Evolutionary conservation across 306 rosid genomes (phyloP).

Genomic region (Prunus campanulata): DNA sequence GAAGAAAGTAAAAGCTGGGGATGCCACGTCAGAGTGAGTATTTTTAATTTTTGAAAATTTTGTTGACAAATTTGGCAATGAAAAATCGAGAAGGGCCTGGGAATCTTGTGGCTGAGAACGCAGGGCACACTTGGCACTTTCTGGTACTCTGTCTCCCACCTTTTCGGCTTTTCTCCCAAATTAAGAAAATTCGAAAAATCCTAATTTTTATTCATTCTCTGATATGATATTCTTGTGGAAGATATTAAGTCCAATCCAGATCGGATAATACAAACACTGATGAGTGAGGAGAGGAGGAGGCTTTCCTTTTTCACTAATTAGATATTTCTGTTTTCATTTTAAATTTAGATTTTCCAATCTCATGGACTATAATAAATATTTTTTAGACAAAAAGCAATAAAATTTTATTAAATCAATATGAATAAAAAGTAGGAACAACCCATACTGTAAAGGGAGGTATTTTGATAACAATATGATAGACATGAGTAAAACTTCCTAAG

Average conservation of each 20-base stretch:
- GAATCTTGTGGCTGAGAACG: constrained; percentile 71
- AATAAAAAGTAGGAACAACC: too few species aligned
- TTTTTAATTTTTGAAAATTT: constrained; percentile 5
- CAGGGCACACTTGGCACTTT: constrained; percentile 51
- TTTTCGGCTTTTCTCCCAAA: constrained; percentile 1
- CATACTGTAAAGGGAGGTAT: too few species aligned
- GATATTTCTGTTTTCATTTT: neutral
- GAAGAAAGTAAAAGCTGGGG: constrained; percentile 19
- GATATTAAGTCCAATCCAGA: neutral
- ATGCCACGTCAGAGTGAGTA: constrained; percentile 43
- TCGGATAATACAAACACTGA: neutral
- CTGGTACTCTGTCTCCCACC: constrained; percentile 13
- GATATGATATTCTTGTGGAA: constrained; percentile 12
- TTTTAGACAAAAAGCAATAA: neutral
- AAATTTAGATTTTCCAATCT: neutral
- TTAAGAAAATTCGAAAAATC: neutral
- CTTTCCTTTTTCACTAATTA: neutral
- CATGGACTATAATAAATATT: too few species aligned
- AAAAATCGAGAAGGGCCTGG: constrained; percentile 49
- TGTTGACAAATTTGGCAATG: constrained; percentile 11
- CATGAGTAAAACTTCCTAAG: too few species aligned
- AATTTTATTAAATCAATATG: neutral
- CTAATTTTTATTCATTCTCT: neutral
- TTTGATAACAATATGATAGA: too few species aligned
- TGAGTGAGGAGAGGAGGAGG: too few species aligned